Base-by-base conservation (phyloP, 495 filamentous ascomycete genomes). In the Choiromyces venosus region DNA sequence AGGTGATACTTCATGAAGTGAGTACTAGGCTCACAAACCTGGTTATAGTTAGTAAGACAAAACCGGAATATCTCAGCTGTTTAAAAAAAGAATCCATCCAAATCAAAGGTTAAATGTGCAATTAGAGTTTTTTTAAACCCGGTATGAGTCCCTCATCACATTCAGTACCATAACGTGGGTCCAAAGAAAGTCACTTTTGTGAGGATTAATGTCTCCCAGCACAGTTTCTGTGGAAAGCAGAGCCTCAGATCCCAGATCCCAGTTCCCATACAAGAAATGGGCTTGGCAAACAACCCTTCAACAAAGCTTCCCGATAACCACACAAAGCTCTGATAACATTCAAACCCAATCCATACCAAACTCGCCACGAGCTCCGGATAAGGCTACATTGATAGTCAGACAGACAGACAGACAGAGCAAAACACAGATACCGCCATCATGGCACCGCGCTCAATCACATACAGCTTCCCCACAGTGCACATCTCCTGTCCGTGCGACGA, bases 401-500 rank as follows among this genome's bases (percentile, higher is more conserved):
- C 25, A 25, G 9, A 1, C 52, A 7, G 9, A 12, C n/a, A 29
- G 7, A n/a, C 9, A 68, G 25, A 16, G 14, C 65, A 36, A n/a
- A 67, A 69, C 25, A 33, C 52, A 61, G 10, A 61, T 33, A 61
- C 52, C 72, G 73, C 68, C 67, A 75, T 71, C 18, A 95, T 94
- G 92, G 88, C 91, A 37, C 87, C 88, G 40, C 86, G 89, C 52
- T 33, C 25, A 1, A 33, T 29, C 10, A 33, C 52, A 61, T 61
- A 61, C 25, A 18, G 25, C 39, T 93, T 91, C 77, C 95, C 95
- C 19, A 97, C 96, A 84, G 92, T 91, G 44, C 94, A 91, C 83
- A 92, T 97, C 79, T 91, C 93, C 76, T 99, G 95, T 81, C 93
- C 94, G 65, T 99, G 95, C 83, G 89, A 89, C 71, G 90, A 96